phyloP scores from a whole-genome alignment of 768 basidiomycete species.

The Tulasnella sp. region DNA sequence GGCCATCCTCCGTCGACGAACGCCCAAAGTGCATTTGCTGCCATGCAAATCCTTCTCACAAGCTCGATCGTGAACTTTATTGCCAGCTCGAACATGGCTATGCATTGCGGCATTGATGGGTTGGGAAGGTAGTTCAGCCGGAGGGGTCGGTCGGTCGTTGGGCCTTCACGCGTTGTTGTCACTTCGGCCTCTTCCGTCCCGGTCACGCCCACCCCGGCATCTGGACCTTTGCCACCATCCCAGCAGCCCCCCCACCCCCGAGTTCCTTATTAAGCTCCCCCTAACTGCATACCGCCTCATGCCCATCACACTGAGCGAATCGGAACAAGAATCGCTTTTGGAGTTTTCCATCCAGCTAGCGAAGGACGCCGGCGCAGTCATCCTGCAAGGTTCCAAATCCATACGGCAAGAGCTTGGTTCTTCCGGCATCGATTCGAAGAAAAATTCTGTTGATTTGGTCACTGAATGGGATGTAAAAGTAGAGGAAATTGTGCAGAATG shows the following conservation, averaged over 20 bases:
- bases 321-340: conserved; percentile 59
- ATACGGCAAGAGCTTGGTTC: conserved; percentile 49
- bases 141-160: not conserved
- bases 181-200: not conserved
- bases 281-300: not conserved
- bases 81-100: not conserved
- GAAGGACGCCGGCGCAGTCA: conserved; percentile 66
- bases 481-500: conserved; percentile 73
- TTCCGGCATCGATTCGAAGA: conserved; percentile 66
- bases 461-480: conserved; percentile 93
- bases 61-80: conserved; percentile 1
- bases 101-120: not conserved
- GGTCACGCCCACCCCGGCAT: not conserved
- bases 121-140: not conserved
- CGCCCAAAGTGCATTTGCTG: not conserved
- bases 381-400: conserved; percentile 69
- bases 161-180: not conserved
- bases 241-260: not conserved
- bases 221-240: not conserved
- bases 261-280: not conserved
- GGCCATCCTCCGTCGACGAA: not conserved
- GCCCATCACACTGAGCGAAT: conserved; percentile 34
- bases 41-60: not conserved
- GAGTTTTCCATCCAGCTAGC: conserved; percentile 68
- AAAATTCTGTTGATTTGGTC: conserved; percentile 90